These are phyloP conservation scores for Lepidium didymum DNA, from an alignment of 345 rosid species.

Conservation along the genomic window DNA sequence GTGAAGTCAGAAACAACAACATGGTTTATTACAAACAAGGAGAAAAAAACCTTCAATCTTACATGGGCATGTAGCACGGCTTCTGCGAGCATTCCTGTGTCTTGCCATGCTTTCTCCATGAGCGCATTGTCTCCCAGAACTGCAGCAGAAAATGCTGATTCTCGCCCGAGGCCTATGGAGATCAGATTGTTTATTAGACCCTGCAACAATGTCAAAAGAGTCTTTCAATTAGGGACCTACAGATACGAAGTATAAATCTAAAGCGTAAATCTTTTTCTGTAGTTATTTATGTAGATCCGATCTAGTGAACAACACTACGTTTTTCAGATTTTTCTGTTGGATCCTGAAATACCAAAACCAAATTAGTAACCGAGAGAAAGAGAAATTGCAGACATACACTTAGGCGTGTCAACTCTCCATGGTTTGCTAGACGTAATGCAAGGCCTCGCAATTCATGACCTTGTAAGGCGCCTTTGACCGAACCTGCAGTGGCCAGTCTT, in stretches of 20 bases:
- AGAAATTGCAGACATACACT: conserved; percentile 46
- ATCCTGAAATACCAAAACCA: neutral
- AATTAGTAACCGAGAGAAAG: neutral
- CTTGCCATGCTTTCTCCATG: conserved; percentile 99
- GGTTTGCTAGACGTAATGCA: conserved; percentile 94
- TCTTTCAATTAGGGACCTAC: neutral
- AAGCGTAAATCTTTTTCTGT: too few relatives aligned
- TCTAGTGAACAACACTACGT: neutral
- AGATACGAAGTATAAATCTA: neutral
- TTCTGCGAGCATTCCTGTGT: conserved; percentile 99
- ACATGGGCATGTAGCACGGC: conserved; percentile 99
- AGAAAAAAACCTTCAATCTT: conserved; percentile 16
- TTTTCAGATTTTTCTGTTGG: neutral
- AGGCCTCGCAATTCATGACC: conserved; percentile 87
- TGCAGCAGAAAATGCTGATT: conserved; percentile 95
- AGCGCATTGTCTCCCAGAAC: conserved; percentile 92
- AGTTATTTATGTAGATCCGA: neutral
- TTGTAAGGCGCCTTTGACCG: conserved; percentile 92
- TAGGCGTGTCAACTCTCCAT: conserved; percentile 85
- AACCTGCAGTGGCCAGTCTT: conserved; percentile 93
- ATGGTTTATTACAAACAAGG: neutral
- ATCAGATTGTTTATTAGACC: conserved; percentile 79
- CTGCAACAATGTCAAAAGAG: conserved; percentile 35
- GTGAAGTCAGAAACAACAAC: neutral
- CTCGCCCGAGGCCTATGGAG: conserved; percentile 86